Percentiles rank a stretch among this genome's conserved stretches.
Conservation (phyloP, 768 basidiomycete genomes). For the Amanita rimosa region DNA sequence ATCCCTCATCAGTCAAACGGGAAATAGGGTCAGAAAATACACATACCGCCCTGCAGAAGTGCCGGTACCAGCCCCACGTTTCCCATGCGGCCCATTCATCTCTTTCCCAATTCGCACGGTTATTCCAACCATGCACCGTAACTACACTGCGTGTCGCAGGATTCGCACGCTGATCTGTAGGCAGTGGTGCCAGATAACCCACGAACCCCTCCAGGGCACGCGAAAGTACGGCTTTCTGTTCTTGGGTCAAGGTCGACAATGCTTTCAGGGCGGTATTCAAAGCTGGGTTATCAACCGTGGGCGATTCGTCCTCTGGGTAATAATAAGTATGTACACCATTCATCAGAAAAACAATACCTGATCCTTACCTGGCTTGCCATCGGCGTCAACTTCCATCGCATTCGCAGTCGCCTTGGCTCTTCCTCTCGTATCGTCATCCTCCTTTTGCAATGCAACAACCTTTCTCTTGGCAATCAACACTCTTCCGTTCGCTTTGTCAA, state of each 20-base stretch:
- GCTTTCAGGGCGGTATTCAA: conserved; percentile 67
- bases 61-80: conserved; percentile 86
- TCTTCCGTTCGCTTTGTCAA: conserved; percentile 88
- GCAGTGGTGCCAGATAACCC: conserved; percentile 38
- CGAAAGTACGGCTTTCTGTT: conserved; percentile 66
- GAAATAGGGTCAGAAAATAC: neutral
- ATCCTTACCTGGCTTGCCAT: conserved; percentile 34
- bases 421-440: conserved; percentile 80
- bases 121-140: conserved; percentile 57
- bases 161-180: conserved; percentile 33
- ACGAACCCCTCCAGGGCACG: conserved; percentile 72
- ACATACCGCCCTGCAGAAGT: conserved; percentile 75
- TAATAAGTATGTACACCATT: conserved; percentile 4
- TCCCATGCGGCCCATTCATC: conserved; percentile 81
- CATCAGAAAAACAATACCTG: neutral
- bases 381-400: conserved; percentile 68
- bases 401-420: conserved; percentile 54
- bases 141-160: conserved; percentile 45
- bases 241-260: conserved; percentile 58
- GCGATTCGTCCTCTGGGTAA: conserved; percentile 23
- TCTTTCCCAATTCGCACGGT: conserved; percentile 55
- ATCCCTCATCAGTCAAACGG: conserved; percentile 2
- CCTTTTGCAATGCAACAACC: conserved; percentile 66
- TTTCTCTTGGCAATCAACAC: conserved; percentile 70
- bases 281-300: conserved; percentile 47